Evolutionary conservation across 108 stramenopile species (phyloP).

Genomic region (Epipyxis sp.): DNA sequence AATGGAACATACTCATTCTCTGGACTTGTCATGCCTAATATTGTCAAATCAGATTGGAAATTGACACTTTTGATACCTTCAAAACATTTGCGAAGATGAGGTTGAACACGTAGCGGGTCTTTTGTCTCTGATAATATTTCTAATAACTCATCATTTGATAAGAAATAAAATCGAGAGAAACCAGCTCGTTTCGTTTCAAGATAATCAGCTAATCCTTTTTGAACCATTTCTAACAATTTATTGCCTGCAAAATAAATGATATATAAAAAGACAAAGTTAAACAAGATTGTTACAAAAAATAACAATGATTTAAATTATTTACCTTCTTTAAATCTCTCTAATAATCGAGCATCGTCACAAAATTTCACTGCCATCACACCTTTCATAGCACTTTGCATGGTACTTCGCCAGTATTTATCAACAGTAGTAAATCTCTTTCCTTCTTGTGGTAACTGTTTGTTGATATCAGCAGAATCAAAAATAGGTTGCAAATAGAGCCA

Average conservation of each 20-base stretch:
- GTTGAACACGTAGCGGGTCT: conserved; percentile 50
- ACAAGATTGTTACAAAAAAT: conserved; percentile 49
- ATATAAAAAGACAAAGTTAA: conserved; percentile 49
- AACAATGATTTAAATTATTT: conserved; percentile 29
- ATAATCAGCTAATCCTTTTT: conserved; percentile 56
- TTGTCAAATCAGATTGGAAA: conserved; percentile 49
- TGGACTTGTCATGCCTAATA: conserved; percentile 52
- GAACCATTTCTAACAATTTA: conserved; percentile 61
- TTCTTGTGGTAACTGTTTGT: conserved; percentile 62
- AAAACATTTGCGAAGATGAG: conserved; percentile 41
- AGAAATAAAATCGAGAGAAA: conserved; percentile 53
- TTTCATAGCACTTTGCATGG: conserved; percentile 37
- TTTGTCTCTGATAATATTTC: conserved; percentile 54
- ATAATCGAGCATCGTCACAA: conserved; percentile 25
- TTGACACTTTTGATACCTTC: conserved; percentile 55
- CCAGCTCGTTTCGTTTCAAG: conserved; percentile 55
- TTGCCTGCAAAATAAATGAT: no score
- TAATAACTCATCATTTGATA: conserved; percentile 61
- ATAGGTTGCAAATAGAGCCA: conserved; percentile 67
- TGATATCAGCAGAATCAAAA: conserved; percentile 64
- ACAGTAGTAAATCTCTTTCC: conserved; percentile 59
- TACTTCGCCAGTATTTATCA: conserved; percentile 60
- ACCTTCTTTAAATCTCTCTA: conserved; percentile 5
- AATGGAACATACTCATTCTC: conserved; percentile 58
- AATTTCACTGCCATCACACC: conserved; percentile 30